A percentile compares a stretch with the other conserved stretches of the same genome.
Conservation (phyloP, 805 yeast species). For the Kodamaea neixiangensis region DNA sequence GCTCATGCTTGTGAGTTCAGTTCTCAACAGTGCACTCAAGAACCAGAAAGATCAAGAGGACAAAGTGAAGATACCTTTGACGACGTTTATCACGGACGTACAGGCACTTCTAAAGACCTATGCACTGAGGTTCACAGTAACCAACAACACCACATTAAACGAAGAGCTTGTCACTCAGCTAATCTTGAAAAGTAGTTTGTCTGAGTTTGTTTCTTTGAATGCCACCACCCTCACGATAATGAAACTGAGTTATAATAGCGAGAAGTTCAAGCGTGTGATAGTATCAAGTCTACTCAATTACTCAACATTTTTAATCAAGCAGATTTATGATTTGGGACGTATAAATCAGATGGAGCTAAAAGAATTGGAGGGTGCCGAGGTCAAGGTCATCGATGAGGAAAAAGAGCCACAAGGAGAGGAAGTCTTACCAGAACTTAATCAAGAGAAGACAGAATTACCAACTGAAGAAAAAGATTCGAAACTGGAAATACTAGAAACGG, state of each 20-base stretch:
- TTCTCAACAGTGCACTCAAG: constrained; percentile 14
- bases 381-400: not conserved
- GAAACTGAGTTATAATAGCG: constrained; percentile 19
- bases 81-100: constrained; percentile 11
- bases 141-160: constrained; percentile 6
- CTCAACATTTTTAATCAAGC: constrained; percentile 21
- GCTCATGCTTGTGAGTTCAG: constrained; percentile 14
- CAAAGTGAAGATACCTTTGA: constrained; percentile 8
- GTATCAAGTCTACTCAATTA: constrained; percentile 23
- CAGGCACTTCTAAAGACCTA: constrained; percentile 8
- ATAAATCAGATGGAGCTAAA: constrained; percentile 1
- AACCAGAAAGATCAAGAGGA: constrained; percentile 6
- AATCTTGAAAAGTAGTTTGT: constrained; percentile 17
- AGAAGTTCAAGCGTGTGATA: constrained; percentile 23
- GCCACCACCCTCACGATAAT: constrained; percentile 23
- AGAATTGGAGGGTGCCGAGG: constrained; percentile 2
- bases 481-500: not conserved
- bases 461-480: not conserved
- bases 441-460: not conserved
- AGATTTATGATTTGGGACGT: constrained; percentile 21
- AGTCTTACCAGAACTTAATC: not conserved
- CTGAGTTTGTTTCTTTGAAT: constrained; percentile 22
- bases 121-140: constrained; percentile 5
- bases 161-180: constrained; percentile 13
- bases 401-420: not conserved